A percentile compares a stretch with the other conserved stretches of the same genome.
These are phyloP conservation scores for Kurtzmaniella quercitrusa DNA, from an alignment of 1,139 yeast species.

Conservation along the genomic window DNA sequence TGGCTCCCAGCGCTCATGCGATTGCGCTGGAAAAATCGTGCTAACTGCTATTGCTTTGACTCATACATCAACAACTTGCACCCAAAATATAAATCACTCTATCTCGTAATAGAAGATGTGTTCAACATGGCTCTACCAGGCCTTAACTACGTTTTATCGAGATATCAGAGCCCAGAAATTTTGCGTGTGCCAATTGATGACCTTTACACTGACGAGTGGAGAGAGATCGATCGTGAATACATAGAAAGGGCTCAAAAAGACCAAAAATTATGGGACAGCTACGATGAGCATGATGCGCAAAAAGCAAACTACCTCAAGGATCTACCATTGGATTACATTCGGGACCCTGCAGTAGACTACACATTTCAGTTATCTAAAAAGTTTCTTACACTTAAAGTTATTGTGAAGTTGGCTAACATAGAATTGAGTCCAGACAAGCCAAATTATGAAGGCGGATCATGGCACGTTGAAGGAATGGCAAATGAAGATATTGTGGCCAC, in stretches of 20 bases:
- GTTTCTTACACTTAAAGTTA: constrained; percentile 28
- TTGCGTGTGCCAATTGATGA: constrained; percentile 15
- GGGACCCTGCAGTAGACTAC: constrained; percentile 16
- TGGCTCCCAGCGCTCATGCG: constrained; percentile 28
- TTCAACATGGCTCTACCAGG: constrained; percentile 29
- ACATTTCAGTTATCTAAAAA: constrained; percentile 14
- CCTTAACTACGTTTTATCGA: constrained; percentile 23
- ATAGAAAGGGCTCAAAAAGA: not conserved
- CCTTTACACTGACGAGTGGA: constrained; percentile 16
- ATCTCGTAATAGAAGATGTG: constrained; percentile 23
- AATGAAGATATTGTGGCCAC: constrained; percentile 44
- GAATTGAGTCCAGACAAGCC: constrained; percentile 41
- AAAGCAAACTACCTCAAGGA: constrained; percentile 13
- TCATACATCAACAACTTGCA: constrained; percentile 41
- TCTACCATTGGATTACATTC: constrained; percentile 12
- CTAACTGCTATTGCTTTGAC: constrained; percentile 9
- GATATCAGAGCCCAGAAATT: constrained; percentile 17
- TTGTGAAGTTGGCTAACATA: constrained; percentile 39
- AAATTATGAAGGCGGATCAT: constrained; percentile 35
- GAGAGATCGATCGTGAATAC: not conserved
- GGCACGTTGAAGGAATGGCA: constrained; percentile 45
- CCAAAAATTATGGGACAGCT: constrained; percentile 8
- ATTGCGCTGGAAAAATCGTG: constrained; percentile 7
- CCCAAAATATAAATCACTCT: constrained; percentile 24
- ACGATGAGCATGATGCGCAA: constrained; percentile 10